Percentiles rank a stretch among this genome's conserved stretches.
These are phyloP conservation scores for Bullera alba DNA, from an alignment of 768 basidiomycete genomes.

Conservation along the genomic window DNA sequence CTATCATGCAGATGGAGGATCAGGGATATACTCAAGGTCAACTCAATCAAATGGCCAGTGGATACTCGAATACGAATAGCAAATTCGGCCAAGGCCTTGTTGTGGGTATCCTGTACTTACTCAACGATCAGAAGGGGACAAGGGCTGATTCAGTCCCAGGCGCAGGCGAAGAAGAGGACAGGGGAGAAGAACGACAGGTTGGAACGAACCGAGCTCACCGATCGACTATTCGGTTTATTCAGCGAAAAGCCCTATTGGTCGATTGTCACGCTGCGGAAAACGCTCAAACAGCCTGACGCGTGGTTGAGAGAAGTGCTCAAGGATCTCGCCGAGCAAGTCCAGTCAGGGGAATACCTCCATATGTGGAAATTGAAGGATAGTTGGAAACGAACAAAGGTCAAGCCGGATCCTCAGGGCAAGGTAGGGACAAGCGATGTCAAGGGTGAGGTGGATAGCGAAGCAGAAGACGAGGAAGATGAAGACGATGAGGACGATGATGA, in stretches of 20 bases:
- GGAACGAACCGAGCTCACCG: slow-evolving; percentile 77
- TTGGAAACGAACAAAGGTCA: not conserved
- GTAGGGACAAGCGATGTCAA: slow-evolving; percentile 3
- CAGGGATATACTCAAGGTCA: slow-evolving; percentile 18
- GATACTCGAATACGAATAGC: slow-evolving; percentile 23
- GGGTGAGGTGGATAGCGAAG: slow-evolving; percentile 18
- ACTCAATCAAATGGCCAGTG: slow-evolving; percentile 33
- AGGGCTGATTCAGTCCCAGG: not conserved
- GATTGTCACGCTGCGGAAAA: slow-evolving; percentile 20
- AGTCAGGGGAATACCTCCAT: slow-evolving; percentile 25
- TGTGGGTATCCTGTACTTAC: slow-evolving; percentile 9
- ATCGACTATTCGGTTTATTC: slow-evolving; percentile 73
- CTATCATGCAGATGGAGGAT: slow-evolving; percentile 25
- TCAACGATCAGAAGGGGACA: not conserved
- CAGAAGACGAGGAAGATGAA: slow-evolving; percentile 8
- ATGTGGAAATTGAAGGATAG: slow-evolving; percentile 26
- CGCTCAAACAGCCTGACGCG: slow-evolving; percentile 28
- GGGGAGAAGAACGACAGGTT: slow-evolving; percentile 81
- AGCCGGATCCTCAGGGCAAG: not conserved
- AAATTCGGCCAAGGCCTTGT: slow-evolving; percentile 21
- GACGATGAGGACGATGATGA: not conserved
- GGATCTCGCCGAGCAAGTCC: slow-evolving; percentile 29
- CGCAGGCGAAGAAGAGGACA: slow-evolving; percentile 5
- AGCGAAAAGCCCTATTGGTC: slow-evolving; percentile 70
- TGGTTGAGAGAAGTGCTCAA: slow-evolving; percentile 31